Base-by-base conservation (phyloP, 164 flowering plant species). In the Dillenia suffruticosa region DNA sequence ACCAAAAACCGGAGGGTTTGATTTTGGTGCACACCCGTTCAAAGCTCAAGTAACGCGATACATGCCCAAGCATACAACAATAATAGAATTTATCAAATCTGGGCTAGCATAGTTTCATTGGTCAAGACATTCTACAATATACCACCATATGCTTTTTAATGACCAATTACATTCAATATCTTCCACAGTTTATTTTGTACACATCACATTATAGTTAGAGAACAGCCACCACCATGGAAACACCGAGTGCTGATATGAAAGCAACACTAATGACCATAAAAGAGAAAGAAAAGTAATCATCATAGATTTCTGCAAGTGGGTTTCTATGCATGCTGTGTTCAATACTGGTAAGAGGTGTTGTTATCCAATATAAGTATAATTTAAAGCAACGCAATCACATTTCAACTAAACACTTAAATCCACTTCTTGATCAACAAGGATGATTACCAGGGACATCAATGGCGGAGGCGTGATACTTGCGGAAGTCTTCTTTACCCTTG, bases 391-490 rank as follows among this genome's bases (percentile, higher is more conserved):
- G 22, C 10, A 52, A 19, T 12, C 54, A 3, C 17, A 12, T 51
- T 51, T 51, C 13, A 14, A 15, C 54, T 51, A 10, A 52, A n/a
- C 10, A 15, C 32, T 52, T 52, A 14, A 52, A 32, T 32, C 5
- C 55, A 52, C 11, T 17, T 26, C 17, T 52, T 16, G 6, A 4
- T 15, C 5, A 52, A 10, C 10, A 52, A 52, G 24, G 5, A 51
- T 51, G 22, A 52, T 58, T 50, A 90, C 96, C 97, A 56, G 97
- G 96, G 45, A 93, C 96, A 70, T 93, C 90, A 75, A 93, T 84
- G 65, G 98, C 98, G 0, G 98, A n/a, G 13, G 98, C 86, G 72
- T 87, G 90, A 76, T 93, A 93, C 77, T 81, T 90, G 15, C 88
- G 77, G 40, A 89, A 93, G 6, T 93, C 96, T 66, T 87, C 96